Evolutionary conservation across 768 basidiomycete species (phyloP).

Genomic region (Leucocoprinus birnbaumii): DNA sequence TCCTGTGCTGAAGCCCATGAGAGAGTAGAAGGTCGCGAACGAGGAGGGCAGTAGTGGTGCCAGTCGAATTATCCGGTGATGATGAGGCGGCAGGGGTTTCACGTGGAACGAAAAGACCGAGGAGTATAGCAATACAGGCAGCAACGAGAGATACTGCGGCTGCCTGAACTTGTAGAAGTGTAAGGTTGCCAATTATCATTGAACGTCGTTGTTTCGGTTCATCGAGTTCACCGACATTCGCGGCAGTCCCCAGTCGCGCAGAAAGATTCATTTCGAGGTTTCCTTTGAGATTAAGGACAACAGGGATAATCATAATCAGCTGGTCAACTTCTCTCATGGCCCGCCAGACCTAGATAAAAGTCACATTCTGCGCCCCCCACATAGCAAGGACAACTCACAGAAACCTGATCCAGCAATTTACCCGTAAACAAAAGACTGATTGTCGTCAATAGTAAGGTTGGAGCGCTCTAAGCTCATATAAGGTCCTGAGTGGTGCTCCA

Average conservation of each 20-base stretch:
- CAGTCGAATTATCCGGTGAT: conserved; percentile 16
- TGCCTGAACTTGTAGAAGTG: conserved; percentile 91
- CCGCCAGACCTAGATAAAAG: conserved; percentile 65
- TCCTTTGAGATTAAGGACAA: conserved; percentile 94
- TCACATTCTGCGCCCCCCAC: not conserved
- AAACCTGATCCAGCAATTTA: conserved; percentile 82
- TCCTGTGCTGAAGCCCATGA: conserved; percentile 21
- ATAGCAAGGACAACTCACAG: conserved; percentile 45
- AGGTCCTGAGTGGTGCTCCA: not conserved
- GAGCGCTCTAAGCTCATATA: conserved; percentile 62
- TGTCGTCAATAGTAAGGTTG: conserved; percentile 82
- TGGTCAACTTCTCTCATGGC: conserved; percentile 92
- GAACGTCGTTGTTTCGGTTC: conserved; percentile 54
- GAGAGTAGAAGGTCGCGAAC: conserved; percentile 17
- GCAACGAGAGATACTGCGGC: conserved; percentile 86
- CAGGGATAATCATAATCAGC: conserved; percentile 94
- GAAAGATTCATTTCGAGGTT: conserved; percentile 99
- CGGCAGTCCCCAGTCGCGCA: conserved; percentile 90
- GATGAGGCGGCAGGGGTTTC: conserved; percentile 19
- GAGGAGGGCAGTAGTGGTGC: conserved; percentile 1
- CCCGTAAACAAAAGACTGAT: conserved; percentile 88
- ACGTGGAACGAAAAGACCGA: conserved; percentile 61
- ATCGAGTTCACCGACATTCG: conserved; percentile 92
- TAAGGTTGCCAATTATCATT: conserved; percentile 79
- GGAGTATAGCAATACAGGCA: conserved; percentile 68